Conservation (phyloP, 2,329 filamentous ascomycete genomes). For the Monilinia vaccinii-corymbosi region DNA sequence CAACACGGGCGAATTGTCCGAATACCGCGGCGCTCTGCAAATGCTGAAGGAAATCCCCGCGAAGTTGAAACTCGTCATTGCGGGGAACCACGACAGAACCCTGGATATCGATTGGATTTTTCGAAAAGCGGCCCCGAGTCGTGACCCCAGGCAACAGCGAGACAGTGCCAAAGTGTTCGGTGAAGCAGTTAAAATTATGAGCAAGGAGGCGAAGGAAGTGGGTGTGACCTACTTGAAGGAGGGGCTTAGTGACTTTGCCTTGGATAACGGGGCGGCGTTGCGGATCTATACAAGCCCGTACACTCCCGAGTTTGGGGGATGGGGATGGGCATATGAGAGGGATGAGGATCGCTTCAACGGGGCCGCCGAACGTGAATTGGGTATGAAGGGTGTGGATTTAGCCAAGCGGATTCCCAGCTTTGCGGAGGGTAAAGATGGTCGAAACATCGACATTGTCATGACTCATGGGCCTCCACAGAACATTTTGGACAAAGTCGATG, state of each 20-base stretch:
- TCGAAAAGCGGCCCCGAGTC: neutral
- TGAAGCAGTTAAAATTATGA: constrained; percentile 20
- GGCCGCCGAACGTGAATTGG: constrained; percentile 10
- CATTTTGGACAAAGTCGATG: constrained; percentile 36
- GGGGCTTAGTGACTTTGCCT: constrained; percentile 26
- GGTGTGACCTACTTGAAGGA: constrained; percentile 29
- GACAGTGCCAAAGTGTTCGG: constrained; percentile 9
- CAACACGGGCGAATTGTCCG: constrained; percentile 17
- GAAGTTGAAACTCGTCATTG: constrained; percentile 50
- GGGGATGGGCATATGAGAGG: constrained; percentile 27
- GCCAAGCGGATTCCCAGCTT: constrained; percentile 16
- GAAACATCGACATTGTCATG: constrained; percentile 42
- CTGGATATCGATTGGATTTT: constrained; percentile 37
- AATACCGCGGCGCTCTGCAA: constrained; percentile 24
- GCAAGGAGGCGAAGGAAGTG: constrained; percentile 18
- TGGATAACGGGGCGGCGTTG: constrained; percentile 26
- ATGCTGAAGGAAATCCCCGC: constrained; percentile 34
- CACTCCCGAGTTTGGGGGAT: constrained; percentile 27
- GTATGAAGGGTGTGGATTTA: constrained; percentile 14
- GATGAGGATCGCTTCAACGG: constrained; percentile 27
- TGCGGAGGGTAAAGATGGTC: neutral
- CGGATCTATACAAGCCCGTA: constrained; percentile 30
- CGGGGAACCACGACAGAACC: constrained; percentile 52
- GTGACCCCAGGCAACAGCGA: neutral
- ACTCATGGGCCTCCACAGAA: constrained; percentile 50